These are phyloP conservation scores for Trifolium repens DNA, from an alignment of 306 rosid species.

Conservation along the genomic window DNA sequence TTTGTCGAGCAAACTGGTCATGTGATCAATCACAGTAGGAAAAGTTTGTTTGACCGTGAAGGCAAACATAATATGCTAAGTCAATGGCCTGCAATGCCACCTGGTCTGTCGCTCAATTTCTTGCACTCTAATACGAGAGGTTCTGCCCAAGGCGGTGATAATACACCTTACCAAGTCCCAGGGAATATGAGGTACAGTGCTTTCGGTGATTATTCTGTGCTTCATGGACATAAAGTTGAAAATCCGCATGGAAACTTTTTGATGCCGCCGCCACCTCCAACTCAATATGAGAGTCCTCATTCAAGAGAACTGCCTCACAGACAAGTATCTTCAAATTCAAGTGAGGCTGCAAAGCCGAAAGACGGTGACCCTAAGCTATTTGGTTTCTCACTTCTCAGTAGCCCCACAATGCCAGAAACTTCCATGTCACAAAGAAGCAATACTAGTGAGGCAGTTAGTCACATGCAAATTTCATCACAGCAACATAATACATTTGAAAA, in stretches of 20 bases:
- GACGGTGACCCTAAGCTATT: slow-evolving; percentile 84
- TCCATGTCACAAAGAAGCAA: slow-evolving; percentile 40
- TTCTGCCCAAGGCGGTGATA: slow-evolving; percentile 55
- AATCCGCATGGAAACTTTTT: slow-evolving; percentile 62
- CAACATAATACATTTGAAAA: slow-evolving; percentile 46
- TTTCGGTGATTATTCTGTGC: slow-evolving; percentile 55
- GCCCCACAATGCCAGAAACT: slow-evolving; percentile 49
- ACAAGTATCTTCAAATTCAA: slow-evolving; percentile 42
- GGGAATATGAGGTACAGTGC: slow-evolving; percentile 60
- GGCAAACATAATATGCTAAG: slow-evolving; percentile 59
- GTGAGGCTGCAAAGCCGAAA: slow-evolving; percentile 56
- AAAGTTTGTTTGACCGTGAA: slow-evolving; percentile 61
- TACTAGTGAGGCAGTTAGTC: slow-evolving; percentile 49
- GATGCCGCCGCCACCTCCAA: slow-evolving; percentile 72
- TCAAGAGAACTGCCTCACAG: slow-evolving; percentile 56
- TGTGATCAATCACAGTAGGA: slow-evolving; percentile 53
- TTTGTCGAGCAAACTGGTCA: slow-evolving; percentile 51
- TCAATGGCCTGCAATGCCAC: slow-evolving; percentile 64
- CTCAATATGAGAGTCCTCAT: slow-evolving; percentile 58
- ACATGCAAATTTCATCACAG: slow-evolving; percentile 33
- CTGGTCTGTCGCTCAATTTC: slow-evolving; percentile 64
- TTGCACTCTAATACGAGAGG: slow-evolving; percentile 62
- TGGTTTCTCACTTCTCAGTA: slow-evolving; percentile 71
- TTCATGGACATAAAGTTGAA: slow-evolving; percentile 64
- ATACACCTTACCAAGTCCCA: slow-evolving; percentile 48